Conservation (phyloP, 2,329 filamentous ascomycete species). For the Lasiodiplodia sp. region DNA sequence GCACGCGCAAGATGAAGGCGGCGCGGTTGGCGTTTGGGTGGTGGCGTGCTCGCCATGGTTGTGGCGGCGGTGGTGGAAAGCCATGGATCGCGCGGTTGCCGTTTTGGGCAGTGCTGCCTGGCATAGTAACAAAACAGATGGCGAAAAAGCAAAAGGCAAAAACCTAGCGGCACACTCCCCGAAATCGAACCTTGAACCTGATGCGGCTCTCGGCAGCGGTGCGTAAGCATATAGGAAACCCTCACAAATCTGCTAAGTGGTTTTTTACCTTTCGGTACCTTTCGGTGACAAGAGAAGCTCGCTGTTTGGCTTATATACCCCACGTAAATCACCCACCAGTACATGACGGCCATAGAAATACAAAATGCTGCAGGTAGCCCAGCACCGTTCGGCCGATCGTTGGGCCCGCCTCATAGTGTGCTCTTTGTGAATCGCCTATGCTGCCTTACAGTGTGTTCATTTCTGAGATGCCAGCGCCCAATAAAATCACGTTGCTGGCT, state of each 20-base stretch:
- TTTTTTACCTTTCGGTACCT: not conserved
- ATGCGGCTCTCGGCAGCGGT: not conserved
- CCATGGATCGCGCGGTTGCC: not conserved
- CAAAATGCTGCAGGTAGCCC: not conserved
- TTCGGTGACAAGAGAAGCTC: not conserved
- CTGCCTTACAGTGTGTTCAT: no score
- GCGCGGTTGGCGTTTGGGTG: constrained; percentile 46
- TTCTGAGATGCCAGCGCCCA: no score
- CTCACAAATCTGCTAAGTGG: not conserved
- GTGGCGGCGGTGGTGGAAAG: constrained; percentile 51
- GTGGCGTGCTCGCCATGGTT: constrained; percentile 42
- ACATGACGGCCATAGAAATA: not conserved
- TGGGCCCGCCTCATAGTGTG: constrained; percentile 32
- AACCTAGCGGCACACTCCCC: not conserved
- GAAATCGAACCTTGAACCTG: not conserved
- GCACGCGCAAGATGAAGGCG: constrained; percentile 45
- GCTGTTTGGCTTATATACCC: not conserved
- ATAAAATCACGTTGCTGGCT: no score
- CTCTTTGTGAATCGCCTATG: no score
- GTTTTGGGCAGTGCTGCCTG: not conserved
- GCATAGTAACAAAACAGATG: not conserved
- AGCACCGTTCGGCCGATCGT: not conserved
- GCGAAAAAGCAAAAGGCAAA: not conserved
- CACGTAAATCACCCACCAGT: not conserved
- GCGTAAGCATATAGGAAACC: not conserved